A percentile compares a stretch with the other conserved stretches of the same genome.
Conservation (phyloP, 1,284 basidiomycete species). For the Phaffia rhodozyma region DNA sequence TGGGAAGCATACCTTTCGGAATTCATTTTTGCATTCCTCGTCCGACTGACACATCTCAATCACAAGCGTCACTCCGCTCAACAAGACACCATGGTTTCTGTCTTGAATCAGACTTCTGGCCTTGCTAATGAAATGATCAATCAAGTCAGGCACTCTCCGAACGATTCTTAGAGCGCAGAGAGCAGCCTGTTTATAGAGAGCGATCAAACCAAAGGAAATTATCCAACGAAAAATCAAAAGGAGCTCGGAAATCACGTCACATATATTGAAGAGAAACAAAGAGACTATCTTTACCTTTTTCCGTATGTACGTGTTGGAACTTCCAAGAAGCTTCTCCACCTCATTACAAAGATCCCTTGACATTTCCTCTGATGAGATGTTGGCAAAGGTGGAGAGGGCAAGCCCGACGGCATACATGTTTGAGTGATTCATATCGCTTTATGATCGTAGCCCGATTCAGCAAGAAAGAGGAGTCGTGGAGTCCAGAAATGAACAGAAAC, state of each 20-base stretch:
- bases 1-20: constrained; percentile 56
- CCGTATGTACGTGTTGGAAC: constrained; percentile 96
- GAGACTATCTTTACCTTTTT: constrained; percentile 60
- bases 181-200: constrained; percentile 52
- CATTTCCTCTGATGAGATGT: constrained; percentile 98
- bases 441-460: constrained; percentile 7
- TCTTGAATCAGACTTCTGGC: constrained; percentile 86
- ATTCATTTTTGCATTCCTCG: constrained; percentile 61
- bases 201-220: constrained; percentile 1
- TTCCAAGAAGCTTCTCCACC: constrained; percentile 93
- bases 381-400: constrained; percentile 95
- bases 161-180: constrained; percentile 94
- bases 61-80: constrained; percentile 86
- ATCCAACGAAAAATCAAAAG: not conserved
- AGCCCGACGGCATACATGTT: constrained; percentile 99
- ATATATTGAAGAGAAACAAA: not conserved
- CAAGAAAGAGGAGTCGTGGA: not conserved
- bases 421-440: constrained; percentile 98
- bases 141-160: constrained; percentile 90
- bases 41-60: constrained; percentile 88
- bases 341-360: constrained; percentile 91
- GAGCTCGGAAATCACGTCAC: not conserved
- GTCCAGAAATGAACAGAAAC: not conserved
- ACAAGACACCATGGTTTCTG: constrained; percentile 90
- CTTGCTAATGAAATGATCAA: constrained; percentile 82